phyloP scores from a whole-genome alignment of 176 grass and related monocot genomes.

The Carex cristatella region DNA sequence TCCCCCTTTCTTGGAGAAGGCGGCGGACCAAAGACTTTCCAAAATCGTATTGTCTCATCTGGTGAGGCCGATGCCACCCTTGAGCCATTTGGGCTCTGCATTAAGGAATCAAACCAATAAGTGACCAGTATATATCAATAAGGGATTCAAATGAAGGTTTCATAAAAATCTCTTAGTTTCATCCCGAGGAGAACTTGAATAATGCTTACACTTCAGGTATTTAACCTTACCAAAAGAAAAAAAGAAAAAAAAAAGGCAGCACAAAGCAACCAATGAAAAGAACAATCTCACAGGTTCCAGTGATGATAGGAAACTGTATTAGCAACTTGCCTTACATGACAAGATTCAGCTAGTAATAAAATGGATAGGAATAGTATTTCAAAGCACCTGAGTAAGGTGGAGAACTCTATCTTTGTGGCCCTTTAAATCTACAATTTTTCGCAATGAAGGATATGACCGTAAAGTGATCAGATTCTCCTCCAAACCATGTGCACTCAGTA shows the following conservation, averaged over 20 bases:
- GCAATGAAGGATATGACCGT: conserved; percentile 36
- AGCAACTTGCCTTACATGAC: neutral
- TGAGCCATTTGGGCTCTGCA: conserved; percentile 38
- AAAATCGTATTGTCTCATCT: conserved; percentile 36
- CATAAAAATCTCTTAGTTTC: neutral
- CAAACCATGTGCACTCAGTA: conserved; percentile 35
- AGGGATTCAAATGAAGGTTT: neutral
- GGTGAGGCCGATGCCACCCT: conserved; percentile 34
- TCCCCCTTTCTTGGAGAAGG: neutral
- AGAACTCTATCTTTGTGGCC: conserved; percentile 35
- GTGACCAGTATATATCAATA: neutral
- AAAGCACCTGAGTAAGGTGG: conserved; percentile 32
- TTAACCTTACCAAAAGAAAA: too few species aligned
- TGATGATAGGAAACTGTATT: neutral
- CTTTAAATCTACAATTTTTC: conserved; percentile 31
- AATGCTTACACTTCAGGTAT: neutral
- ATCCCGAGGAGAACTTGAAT: neutral
- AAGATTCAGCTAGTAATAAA: neutral
- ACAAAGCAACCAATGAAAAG: too few species aligned
- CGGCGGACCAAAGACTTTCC: conserved; percentile 31
- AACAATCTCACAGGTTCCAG: neutral
- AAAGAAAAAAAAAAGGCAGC: too few species aligned
- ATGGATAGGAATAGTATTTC: neutral
- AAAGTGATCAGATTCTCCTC: conserved; percentile 22
- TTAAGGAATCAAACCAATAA: neutral